Conservation (phyloP, 805 yeast genomes). For the Hanseniaspora lachancei region DNA sequence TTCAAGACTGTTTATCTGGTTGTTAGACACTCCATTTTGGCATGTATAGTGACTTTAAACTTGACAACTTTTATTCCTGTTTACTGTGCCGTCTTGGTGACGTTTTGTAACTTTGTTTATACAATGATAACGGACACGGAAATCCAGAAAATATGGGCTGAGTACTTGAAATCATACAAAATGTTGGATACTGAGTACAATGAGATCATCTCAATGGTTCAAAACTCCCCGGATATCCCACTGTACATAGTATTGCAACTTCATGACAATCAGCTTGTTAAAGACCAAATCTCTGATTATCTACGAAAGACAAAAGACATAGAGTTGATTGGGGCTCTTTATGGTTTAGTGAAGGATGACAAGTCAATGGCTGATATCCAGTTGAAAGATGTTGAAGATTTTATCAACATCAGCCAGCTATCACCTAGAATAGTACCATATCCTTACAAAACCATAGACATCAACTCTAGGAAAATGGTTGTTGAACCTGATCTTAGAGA, state of each 20-base stretch:
- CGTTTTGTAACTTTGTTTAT: slow-evolving; percentile 15
- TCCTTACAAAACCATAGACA: slow-evolving; percentile 2
- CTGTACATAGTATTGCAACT: not conserved
- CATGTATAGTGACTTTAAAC: slow-evolving; percentile 18
- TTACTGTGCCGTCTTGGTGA: slow-evolving; percentile 15
- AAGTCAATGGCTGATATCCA: not conserved
- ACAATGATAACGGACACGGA: slow-evolving; percentile 20
- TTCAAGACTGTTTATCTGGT: slow-evolving; percentile 19
- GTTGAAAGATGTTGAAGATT: not conserved
- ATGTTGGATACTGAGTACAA: slow-evolving; percentile 10
- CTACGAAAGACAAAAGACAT: not conserved
- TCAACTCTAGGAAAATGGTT: not conserved
- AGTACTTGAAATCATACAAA: slow-evolving; percentile 15
- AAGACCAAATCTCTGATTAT: not conserved
- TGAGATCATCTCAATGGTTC: not conserved
- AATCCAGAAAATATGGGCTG: slow-evolving; percentile 23
- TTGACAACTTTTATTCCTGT: slow-evolving; percentile 18
- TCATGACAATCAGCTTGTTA: not conserved
- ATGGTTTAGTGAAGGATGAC: not conserved
- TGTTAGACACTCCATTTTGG: slow-evolving; percentile 18
- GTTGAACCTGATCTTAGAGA: not conserved
- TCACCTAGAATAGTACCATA: not conserved
- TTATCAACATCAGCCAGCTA: not conserved
- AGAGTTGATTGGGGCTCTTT: not conserved
- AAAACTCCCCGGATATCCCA: not conserved